phyloP scores from a whole-genome alignment of 2,329 filamentous ascomycete genomes.

The Elsinoe ampelina region DNA sequence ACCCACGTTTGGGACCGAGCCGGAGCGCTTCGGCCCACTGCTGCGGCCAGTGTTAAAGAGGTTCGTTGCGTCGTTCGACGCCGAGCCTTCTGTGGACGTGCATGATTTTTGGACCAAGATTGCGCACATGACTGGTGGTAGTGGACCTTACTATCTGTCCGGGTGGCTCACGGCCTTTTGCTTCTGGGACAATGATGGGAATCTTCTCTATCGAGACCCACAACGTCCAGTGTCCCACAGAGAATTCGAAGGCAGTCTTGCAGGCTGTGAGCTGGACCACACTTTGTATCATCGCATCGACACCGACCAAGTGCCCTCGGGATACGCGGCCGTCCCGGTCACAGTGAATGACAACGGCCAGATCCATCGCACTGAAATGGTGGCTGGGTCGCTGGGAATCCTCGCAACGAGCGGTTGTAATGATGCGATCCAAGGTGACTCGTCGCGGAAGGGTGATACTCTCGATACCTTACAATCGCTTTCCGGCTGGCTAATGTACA shows the following conservation, averaged over 20 bases:
- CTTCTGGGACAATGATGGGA: not conserved
- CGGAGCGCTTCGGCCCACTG: not conserved
- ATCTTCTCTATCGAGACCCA: not conserved
- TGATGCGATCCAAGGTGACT: not conserved
- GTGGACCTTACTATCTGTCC: conserved; percentile 30
- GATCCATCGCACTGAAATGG: conserved; percentile 20
- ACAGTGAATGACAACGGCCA: conserved; percentile 26
- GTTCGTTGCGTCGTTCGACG: conserved; percentile 31
- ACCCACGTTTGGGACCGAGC: conserved; percentile 21
- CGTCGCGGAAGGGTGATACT: not conserved
- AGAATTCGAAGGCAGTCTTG: not conserved
- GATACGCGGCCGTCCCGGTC: conserved; percentile 27
- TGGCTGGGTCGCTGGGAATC: conserved; percentile 28
- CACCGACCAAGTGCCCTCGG: conserved; percentile 23
- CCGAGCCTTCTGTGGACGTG: conserved; percentile 26
- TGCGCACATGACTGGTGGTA: conserved; percentile 24
- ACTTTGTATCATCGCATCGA: conserved; percentile 26
- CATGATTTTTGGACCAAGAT: conserved; percentile 36
- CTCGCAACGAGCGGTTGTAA: conserved; percentile 17
- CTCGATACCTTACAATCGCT: not conserved
- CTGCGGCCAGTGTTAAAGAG: not conserved
- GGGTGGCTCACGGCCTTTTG: conserved; percentile 27
- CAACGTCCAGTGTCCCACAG: too few species aligned
- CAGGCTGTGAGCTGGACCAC: not conserved
- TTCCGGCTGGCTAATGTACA: not conserved